These are phyloP conservation scores for Hypericum perforatum DNA, from an alignment of 345 rosid species.

Conservation along the genomic window DNA sequence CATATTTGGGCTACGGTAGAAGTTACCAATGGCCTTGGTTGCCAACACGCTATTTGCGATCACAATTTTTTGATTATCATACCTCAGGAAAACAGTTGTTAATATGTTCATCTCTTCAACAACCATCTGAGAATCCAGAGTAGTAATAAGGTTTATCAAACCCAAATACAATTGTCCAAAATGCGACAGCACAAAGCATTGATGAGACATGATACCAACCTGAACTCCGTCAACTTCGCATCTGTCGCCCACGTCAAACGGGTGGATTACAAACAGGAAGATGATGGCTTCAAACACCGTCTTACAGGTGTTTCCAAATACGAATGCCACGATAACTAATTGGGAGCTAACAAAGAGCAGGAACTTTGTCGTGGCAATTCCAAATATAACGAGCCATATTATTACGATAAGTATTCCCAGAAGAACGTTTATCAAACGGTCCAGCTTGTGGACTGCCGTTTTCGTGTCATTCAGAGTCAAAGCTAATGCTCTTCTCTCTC, in stretches of 20 bases:
- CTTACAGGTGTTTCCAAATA: slow-evolving; percentile 10
- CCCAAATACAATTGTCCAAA: too few species aligned
- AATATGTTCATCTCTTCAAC: too few species aligned
- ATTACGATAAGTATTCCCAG: slow-evolving; percentile 16
- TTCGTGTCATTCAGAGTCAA: slow-evolving; percentile 22
- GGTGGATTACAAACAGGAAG: slow-evolving; percentile 5
- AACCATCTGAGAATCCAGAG: too few species aligned
- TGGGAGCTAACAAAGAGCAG: slow-evolving; percentile 24
- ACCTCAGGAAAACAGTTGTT: too few species aligned
- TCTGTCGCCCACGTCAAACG: slow-evolving; percentile 1
- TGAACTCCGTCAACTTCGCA: slow-evolving; percentile 3
- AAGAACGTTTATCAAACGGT: slow-evolving; percentile 17
- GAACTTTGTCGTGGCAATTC: slow-evolving; percentile 21
- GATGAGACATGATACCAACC: not conserved
- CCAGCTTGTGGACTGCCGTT: slow-evolving; percentile 26
- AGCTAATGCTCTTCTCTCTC: slow-evolving; percentile 25
- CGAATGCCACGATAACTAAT: slow-evolving; percentile 19
- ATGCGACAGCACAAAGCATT: too few species aligned
- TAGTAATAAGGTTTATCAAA: too few species aligned
- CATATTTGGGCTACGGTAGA: too few species aligned
- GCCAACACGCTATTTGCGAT: too few species aligned
- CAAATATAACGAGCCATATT: slow-evolving; percentile 26
- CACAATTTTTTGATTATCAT: too few species aligned
- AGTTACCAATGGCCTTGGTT: too few species aligned
- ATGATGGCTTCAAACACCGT: slow-evolving; percentile 1